Base-by-base conservation (phyloP, 177 flowering plant genomes). In the Vitis hybrid region DNA sequence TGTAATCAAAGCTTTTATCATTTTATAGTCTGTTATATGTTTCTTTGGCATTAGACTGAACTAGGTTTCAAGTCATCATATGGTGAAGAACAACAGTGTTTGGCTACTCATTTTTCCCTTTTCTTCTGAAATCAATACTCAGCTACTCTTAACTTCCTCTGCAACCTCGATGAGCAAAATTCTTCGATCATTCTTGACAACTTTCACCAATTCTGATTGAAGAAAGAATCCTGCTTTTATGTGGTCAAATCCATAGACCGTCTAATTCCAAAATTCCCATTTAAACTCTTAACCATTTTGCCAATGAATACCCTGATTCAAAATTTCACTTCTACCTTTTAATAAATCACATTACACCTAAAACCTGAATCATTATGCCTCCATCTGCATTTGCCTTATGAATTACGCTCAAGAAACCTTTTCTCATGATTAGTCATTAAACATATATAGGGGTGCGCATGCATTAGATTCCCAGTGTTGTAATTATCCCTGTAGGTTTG, bases 1-100 rank as follows among this genome's bases (percentile, higher is more conserved):
- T 75, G 80, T 58, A 80, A 67, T 65, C 64, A 67, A 51, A 69
- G 16, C 64, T 71, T 63, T 64, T 62, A 60, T 64, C 52, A 62
- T 40, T 69, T 59, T 49, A n/a, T 18, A 60, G 65, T 19, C 14
- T 27, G 15, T 46, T 58, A 30, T 60, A 7, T 60, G 46, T 30
- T 30, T 30, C 46, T 27, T 30, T 60, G 64, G 12, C 14, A 18
- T 60, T 60, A 60, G 64, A 60, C 15, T 60, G 48, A 27, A 60
- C 12, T 30, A 60, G 16, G 32, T 27, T n/a, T 60, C 15, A 12
- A 60, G 30, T 40, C n/a, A 30, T 27, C 24, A 2, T 11, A 3
- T 19, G 60, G 8, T 57, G 19, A 7, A 57, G 56, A 54, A 6
- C 7, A 6, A 14, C 56, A 54, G 12, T 54, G 56, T 27, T 27